Conservation (phyloP, 306 rosid genomes). For the Casuarina glauca region DNA sequence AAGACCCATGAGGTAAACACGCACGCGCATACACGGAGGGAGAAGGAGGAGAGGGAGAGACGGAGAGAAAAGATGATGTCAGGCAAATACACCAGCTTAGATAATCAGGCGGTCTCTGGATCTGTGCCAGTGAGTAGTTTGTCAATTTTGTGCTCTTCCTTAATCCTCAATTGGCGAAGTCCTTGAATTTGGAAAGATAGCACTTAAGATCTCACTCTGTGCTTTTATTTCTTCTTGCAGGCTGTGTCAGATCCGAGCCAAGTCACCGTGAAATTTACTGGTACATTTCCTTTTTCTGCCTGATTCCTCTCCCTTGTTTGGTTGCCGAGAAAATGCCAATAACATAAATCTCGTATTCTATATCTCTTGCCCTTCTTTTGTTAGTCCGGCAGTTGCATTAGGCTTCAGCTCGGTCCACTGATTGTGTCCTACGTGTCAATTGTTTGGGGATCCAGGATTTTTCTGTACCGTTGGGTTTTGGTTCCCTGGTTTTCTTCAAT, state of each 20-base stretch:
- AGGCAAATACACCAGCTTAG: constrained; percentile 75
- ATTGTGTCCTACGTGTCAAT: not conserved
- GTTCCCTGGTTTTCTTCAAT: not conserved
- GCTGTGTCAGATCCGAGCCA: constrained; percentile 83
- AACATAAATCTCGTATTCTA: not conserved
- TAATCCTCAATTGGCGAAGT: not conserved
- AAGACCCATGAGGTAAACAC: too few species aligned
- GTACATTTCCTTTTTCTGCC: constrained; percentile 28
- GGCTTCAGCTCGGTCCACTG: not conserved
- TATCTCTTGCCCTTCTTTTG: not conserved
- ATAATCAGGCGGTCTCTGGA: constrained; percentile 71
- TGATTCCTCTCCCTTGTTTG: not conserved
- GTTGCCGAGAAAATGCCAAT: not conserved
- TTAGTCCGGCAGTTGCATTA: not conserved
- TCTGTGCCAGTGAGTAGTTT: constrained; percentile 73
- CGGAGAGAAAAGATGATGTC: constrained; percentile 68
- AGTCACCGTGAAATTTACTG: constrained; percentile 65
- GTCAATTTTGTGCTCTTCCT: not conserved
- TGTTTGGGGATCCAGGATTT: not conserved
- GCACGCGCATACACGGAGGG: not conserved
- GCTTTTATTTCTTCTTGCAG: constrained; percentile 40
- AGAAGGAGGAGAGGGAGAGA: not conserved
- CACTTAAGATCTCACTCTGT: constrained; percentile 11
- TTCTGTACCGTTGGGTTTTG: not conserved
- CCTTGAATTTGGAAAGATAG: not conserved